phyloP scores from a whole-genome alignment of 2,329 filamentous ascomycete genomes.

The Hypoxylon sp. region DNA sequence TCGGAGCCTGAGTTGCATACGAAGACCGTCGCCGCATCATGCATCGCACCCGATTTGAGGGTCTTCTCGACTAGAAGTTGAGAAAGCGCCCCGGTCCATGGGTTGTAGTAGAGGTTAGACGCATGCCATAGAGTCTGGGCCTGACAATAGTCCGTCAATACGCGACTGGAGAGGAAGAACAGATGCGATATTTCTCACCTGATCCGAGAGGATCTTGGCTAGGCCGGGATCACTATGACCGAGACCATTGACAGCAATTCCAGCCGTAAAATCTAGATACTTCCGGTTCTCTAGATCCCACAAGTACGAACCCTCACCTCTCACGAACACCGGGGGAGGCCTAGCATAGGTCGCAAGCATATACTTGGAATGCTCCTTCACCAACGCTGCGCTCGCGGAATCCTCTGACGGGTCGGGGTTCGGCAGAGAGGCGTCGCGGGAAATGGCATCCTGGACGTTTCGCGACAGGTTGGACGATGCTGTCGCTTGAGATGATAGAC shows the following conservation, averaged over 20 bases:
- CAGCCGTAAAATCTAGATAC: constrained; percentile 95
- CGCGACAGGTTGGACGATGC: constrained; percentile 49
- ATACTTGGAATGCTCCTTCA: constrained; percentile 82
- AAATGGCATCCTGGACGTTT: constrained; percentile 47
- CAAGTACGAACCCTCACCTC: constrained; percentile 87
- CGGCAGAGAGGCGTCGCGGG: constrained; percentile 51
- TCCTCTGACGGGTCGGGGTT: constrained; percentile 53
- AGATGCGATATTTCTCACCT: constrained; percentile 64
- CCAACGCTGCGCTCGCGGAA: constrained; percentile 74
- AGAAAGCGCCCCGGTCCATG: constrained; percentile 92
- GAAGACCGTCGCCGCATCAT: constrained; percentile 84
- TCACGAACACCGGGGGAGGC: constrained; percentile 89
- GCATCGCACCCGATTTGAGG: constrained; percentile 83
- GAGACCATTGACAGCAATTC: constrained; percentile 94
- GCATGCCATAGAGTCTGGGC: constrained; percentile 86
- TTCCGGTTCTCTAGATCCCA: constrained; percentile 91
- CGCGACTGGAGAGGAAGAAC: constrained; percentile 7
- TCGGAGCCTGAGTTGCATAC: constrained; percentile 97
- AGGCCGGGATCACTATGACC: constrained; percentile 91
- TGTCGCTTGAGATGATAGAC: constrained; percentile 48
- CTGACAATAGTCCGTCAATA: constrained; percentile 54
- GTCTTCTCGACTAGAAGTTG: constrained; percentile 89
- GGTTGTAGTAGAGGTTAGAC: constrained; percentile 97
- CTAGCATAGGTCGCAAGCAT: constrained; percentile 98
- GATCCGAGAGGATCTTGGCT: constrained; percentile 79